Evolutionary conservation across 169 alveolate genomes (phyloP), one percentile per base, ranked within the genome.

Genomic region (Toxoplasma gondii): DNA sequence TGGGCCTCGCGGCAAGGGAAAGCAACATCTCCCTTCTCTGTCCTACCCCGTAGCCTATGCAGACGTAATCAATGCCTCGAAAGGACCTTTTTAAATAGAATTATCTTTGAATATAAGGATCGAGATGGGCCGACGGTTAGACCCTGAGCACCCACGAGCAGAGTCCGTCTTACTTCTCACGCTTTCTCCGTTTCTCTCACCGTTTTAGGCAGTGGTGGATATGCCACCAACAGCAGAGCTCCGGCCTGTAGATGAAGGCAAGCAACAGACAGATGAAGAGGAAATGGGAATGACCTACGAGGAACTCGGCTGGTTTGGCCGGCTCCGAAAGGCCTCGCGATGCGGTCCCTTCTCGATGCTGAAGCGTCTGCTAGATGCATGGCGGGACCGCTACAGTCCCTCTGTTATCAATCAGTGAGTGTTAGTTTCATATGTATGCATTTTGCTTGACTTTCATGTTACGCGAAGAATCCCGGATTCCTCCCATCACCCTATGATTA

Each of bases 211-310:
- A 53, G 53, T 92, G 69, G 95, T 97, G 34, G 91, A 94, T 38
- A 97, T 97, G 36, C 92, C 93, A n/a, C 99, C 99, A 0, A 93
- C 98, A 5, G 98, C 99, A 34, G 99, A 98, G 94, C 96, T 98
- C 19, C 94, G 97, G 80, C 99, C 99, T 74, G 69, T n/a, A 4
- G 53, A 27, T 95, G 78, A 80, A 7, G 93, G 94, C 70, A 78
- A 93, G 69, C 44, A 93, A 34, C 96, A 97, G 69, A 91, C 93
- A 16, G 98, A 97, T 91, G 98, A 98, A 94, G 96, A 88, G 17
- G 99, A 98, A n/a, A 96, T 98, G 97, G 99, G 98, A n/a, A 94
- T 98, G 97, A 95, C 98, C 19, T 98, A 97, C 92, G 96, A 93
- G 67, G 98, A 97, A 86, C 96, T 98, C 49, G 94, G 96, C 74